Conservation (phyloP, 139 green algal species). For the Auxenochlorella pyrenoidosa region DNA sequence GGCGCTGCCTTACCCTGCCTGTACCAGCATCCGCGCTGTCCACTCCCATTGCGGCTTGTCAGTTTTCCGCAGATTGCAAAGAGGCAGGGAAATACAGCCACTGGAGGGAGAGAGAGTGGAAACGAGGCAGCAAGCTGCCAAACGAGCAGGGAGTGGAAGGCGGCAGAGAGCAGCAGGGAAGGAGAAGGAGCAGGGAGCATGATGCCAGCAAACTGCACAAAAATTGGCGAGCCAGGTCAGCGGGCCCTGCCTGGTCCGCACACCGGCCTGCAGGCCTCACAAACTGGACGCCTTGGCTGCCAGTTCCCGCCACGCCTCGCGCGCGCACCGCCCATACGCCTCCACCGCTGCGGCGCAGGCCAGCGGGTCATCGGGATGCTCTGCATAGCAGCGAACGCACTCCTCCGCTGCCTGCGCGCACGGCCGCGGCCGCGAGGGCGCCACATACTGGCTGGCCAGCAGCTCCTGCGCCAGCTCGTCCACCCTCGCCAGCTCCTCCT, state of each 20-base stretch:
- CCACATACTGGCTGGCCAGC: slow-evolving; percentile 50
- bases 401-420: slow-evolving; percentile 23
- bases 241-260: too few relatives aligned
- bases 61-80: too few relatives aligned
- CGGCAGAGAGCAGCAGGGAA: neutral
- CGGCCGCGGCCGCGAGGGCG: neutral
- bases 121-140: too few relatives aligned
- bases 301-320: slow-evolving; percentile 16
- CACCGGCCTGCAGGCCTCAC: too few relatives aligned
- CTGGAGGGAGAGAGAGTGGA: too few relatives aligned
- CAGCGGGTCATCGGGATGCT: slow-evolving; percentile 21
- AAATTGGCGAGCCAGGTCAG: too few relatives aligned
- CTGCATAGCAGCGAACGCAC: slow-evolving; percentile 40
- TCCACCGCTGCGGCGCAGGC: slow-evolving; percentile 35
- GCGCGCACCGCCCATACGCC: slow-evolving; percentile 40
- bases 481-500: slow-evolving; percentile 53
- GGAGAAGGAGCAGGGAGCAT: neutral
- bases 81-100: neutral
- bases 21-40: too few relatives aligned
- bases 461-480: slow-evolving; percentile 53
- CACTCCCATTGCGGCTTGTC: too few relatives aligned
- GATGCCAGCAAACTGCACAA: too few relatives aligned
- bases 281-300: neutral
- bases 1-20: too few relatives aligned
- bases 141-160: too few relatives aligned